Base-by-base conservation (phyloP, 768 basidiomycete species). In the Auriscalpium orientale region DNA sequence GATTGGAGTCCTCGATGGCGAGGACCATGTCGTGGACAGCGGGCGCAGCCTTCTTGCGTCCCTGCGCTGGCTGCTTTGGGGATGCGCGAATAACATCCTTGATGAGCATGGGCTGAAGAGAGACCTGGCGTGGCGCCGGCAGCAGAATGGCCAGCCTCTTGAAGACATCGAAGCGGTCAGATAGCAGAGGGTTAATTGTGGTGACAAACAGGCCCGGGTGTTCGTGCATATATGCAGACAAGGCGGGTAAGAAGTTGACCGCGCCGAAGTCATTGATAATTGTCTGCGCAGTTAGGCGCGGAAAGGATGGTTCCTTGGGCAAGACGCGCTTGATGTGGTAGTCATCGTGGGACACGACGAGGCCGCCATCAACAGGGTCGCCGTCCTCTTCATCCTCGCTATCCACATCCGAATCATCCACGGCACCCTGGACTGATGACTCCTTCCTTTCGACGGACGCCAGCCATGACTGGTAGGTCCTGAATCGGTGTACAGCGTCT, bases 401-500 rank as follows among this genome's bases (percentile, higher is more conserved):
- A 36, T 49, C 50, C 18, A 2, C 1, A 38, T 18, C 35, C 10
- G 18, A 37, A 35, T 38, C 13, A 16, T 13, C 15, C 13, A 15
- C 37, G 12, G 36, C 13, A 10, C 2, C 34, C 3, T 5, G 34
- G n/a, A 37, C 50, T 6, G n/a, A 11, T 2, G 13, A 10, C 34
- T 34, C 50, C 10, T 20, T 20, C 3, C 36, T 40, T 12, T 12
- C n/a, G 7, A 12, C 4, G 40, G 40, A 43, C 13, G 52, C 21
- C n/a, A 60, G 34, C 68, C 66, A 71, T 21, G 50, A 9, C 11
- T 72, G 46, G 28, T 58, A 54, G n/a, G 47, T 2, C 22, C 35
- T 45, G 38, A 18, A 44, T 1, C 28, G 51, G 11, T 58, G 21
- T 15, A 72, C 49, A 49, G 70, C 68, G 55, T 74, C 71, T 36